phyloP scores from a whole-genome alignment of 352 stramenopile species.

The Blastocystis sp. region DNA sequence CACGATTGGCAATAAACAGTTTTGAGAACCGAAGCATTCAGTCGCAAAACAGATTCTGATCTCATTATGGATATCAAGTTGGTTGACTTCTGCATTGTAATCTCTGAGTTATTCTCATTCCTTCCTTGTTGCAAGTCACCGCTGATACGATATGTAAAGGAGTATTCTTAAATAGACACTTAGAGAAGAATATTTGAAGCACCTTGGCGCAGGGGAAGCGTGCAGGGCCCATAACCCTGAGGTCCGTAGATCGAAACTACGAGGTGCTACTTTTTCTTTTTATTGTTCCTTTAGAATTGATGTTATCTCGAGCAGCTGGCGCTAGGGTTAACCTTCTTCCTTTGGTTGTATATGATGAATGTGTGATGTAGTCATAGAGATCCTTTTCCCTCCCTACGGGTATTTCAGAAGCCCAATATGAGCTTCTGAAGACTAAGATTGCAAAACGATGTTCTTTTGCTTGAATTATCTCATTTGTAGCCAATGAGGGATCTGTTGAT shows the following conservation, averaged over 20 bases:
- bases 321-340: not conserved
- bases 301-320: not conserved
- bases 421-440: constrained; percentile 14
- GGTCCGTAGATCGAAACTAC: constrained; percentile 68
- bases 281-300: not conserved
- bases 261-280: constrained; percentile 62
- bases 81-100: not conserved
- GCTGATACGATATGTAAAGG: too few relatives aligned
- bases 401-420: constrained; percentile 40
- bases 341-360: not conserved
- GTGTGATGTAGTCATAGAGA: not conserved
- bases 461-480: not conserved
- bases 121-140: too few relatives aligned
- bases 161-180: too few relatives aligned
- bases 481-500: constrained; percentile 63
- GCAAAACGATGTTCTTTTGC: not conserved
- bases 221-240: constrained; percentile 67
- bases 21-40: constrained; percentile 76
- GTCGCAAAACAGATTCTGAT: constrained; percentile 27
- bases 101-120: not conserved
- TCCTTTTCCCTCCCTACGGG: not conserved
- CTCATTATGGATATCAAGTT: not conserved
- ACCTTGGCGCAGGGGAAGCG: constrained; percentile 67
- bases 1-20: constrained; percentile 85
- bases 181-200: not conserved